Base-by-base conservation (phyloP, 1,139 yeast species). In the Pneumocystis jirovecii region DNA sequence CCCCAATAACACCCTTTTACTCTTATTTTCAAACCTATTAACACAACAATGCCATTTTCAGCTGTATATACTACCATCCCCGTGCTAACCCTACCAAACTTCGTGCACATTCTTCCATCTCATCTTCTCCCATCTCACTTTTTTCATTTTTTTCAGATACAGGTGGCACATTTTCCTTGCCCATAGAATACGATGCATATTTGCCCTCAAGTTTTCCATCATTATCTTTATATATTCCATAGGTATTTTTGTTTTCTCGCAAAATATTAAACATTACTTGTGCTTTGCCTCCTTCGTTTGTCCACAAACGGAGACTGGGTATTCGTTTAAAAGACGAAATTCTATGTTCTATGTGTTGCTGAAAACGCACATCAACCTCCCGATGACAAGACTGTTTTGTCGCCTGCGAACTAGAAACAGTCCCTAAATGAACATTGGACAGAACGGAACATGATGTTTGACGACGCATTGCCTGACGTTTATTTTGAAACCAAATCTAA, bases 401-500 rank as follows among this genome's bases (percentile, higher is more conserved):
- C 34, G 57, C 57, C 57, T 12, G 57, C 57, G n/a, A 50, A 50
- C 34, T 17, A 50, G 57, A 50, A 50, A 50, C 57, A 25, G 34
- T 25, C n/a, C 21, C 57, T 25, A n/a, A 7, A 21, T 15, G 34
- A 12, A 8, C n/a, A 25, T 12, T 12, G 7, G 57, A 25, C 31
- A 25, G 17, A n/a, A 6, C 34, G 10, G 17, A 50, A 50, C 25
- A 31, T 34, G 21, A 50, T 10, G 34, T 50, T 12, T 64, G 64
- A 50, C 71, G 69, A 29, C 95, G 83, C 70, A 85, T 76, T 61
- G 90, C 82, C 77, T 93, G 98, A 75, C 98, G 84, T 75, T 85
- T 87, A 76, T 93, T 93, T 76, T 93, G 98, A 76, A 93, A 93
- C 98, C 98, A 93, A 69, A 93, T 89, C 69, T 70, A 34, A 25